Evolutionary conservation across 768 basidiomycete genomes (phyloP), one percentile per base, ranked within the genome.

Genomic region (Omphalotus guepiniiformis): DNA sequence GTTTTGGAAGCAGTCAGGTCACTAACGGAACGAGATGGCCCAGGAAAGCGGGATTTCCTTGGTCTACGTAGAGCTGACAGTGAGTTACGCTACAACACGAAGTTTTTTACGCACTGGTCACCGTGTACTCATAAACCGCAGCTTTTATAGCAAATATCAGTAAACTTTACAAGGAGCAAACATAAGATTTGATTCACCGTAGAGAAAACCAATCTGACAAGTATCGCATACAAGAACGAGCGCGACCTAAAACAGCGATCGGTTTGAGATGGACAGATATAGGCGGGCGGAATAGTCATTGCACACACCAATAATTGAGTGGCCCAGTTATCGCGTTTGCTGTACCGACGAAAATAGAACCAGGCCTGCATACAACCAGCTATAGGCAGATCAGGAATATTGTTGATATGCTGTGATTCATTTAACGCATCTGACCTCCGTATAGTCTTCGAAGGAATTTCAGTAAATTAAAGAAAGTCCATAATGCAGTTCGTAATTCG

Each of bases 361-460:
- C 51, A 52, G 12, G 30, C 46, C 26, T 52, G 51, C 35, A 52
- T 41, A 19, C 39, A 38, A 4, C 47, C 51, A 19, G 47, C 60
- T 60, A 27, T 4, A 37, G 28, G 9, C 9, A 13, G 19, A 9
- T 7, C n/a, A 4, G 27, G 4, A 19, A 43, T 6, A 7, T 23
- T 40, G 18, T 18, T 15, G 30, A 32, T 9, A 29, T 28, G 11
- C 27, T 5, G 12, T 18, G n/a, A 29, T 18, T 28, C 5, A 40
- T 11, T 18, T 6, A 40, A 12, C 15, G n/a, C 6, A 40, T n/a
- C 38, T 12, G 18, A 48, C 47, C 39, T 21, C 47, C 47, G 39
- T 48, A 48, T 30, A 48, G 13, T 32, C 47, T 48, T 29, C n/a
- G n/a, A 27, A 18, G 11, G 1, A 21, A 16, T 22, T 13, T 16